phyloP scores from a whole-genome alignment of 208 protist genomes.

The Trypanosoma vivax region DNA sequence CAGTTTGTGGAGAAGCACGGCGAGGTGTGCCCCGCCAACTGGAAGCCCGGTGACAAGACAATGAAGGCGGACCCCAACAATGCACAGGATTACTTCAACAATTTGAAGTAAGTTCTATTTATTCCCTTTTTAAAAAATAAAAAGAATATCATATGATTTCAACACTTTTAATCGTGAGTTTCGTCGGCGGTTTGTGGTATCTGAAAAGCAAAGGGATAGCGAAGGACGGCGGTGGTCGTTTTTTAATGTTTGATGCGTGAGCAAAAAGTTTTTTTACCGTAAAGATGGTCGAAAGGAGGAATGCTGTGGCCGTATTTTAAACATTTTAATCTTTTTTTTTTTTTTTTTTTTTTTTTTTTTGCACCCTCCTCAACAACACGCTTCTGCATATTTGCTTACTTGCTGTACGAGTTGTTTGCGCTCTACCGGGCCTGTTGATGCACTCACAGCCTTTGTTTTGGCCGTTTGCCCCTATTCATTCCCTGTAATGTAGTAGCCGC shows the following conservation, averaged over 20 bases:
- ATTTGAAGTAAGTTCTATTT: not conserved
- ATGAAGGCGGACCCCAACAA: conserved; percentile 92
- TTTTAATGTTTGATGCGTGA: no score
- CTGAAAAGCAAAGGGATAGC: conserved; percentile 31
- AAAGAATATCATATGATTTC: not conserved
- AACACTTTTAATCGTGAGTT: no score
- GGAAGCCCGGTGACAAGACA: conserved; percentile 82
- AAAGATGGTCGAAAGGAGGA: not conserved
- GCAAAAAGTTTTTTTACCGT: no score
- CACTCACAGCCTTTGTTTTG: conserved; percentile 8
- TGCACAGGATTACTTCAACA: conserved; percentile 84
- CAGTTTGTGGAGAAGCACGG: conserved; percentile 93
- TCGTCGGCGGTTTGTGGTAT: no score
- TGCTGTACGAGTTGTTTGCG: not conserved
- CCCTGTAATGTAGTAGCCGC: no score
- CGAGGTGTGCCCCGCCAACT: conserved; percentile 94
- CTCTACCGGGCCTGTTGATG: conserved; percentile 1
- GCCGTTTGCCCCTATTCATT: no score
- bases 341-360: conserved; percentile 14
- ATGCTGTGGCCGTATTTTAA: not conserved
- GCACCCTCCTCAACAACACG: not conserved
- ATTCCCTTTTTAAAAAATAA: not conserved
- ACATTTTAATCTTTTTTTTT: not conserved
- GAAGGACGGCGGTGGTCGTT: not conserved
- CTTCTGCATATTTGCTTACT: not conserved